Percentiles rank a stretch among this genome's conserved stretches.
Evolutionary conservation across 2,329 filamentous ascomycete species (phyloP).

Genomic region (Talaromyces funiculosus): DNA sequence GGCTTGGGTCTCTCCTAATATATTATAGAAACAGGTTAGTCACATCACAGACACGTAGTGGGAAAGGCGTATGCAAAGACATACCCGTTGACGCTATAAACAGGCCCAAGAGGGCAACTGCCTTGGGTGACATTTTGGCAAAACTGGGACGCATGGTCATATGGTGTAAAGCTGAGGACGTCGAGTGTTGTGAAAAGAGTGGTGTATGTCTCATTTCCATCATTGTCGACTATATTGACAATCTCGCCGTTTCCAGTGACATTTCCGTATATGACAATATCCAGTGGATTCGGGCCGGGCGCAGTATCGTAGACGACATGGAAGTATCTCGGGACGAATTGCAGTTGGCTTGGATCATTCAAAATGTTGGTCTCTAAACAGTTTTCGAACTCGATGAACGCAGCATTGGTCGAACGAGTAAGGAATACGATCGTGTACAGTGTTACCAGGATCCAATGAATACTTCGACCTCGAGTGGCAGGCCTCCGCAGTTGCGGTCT

Average conservation of each 20-base stretch:
- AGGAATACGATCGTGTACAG: not conserved
- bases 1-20: conserved; percentile 41
- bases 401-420: conserved; percentile 50
- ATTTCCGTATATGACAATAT: conserved; percentile 82
- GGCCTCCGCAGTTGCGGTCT: not conserved
- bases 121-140: conserved; percentile 58
- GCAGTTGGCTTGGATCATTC: conserved; percentile 57
- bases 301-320: conserved; percentile 66
- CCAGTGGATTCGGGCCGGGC: conserved; percentile 59
- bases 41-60: conserved; percentile 5
- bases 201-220: conserved; percentile 53
- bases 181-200: conserved; percentile 68
- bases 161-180: conserved; percentile 72
- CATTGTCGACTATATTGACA: conserved; percentile 52
- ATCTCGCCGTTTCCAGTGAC: conserved; percentile 88
- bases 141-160: conserved; percentile 54
- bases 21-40: conserved; percentile 6
- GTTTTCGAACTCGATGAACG: conserved; percentile 73
- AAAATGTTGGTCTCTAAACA: conserved; percentile 62
- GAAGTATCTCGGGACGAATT: conserved; percentile 72
- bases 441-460: not conserved
- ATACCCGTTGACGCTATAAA: conserved; percentile 57
- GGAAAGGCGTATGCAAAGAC: conserved; percentile 33
- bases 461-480: not conserved
- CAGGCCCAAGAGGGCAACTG: conserved; percentile 68